Conservation (phyloP, 1,139 yeast genomes). For the Pichia terricola region DNA sequence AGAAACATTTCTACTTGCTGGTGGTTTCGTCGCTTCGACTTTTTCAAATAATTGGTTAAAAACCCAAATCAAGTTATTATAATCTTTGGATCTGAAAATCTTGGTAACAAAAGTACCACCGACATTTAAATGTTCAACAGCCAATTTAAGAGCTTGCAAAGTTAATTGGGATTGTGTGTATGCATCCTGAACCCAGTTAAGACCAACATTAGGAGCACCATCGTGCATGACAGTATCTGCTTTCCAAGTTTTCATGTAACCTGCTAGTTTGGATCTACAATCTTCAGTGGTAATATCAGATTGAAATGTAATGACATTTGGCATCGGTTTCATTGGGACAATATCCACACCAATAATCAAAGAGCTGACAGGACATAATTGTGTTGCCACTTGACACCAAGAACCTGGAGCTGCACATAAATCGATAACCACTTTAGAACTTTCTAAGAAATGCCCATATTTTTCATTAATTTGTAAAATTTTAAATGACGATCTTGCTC, state of each 20-base stretch:
- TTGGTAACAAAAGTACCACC: constrained; percentile 98
- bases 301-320: constrained; percentile 89
- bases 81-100: constrained; percentile 94
- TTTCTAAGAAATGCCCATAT: constrained; percentile 88
- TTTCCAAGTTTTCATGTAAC: constrained; percentile 97
- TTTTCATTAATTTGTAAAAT: constrained; percentile 92
- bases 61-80: constrained; percentile 94
- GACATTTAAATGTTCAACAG: constrained; percentile 83
- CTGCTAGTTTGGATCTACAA: constrained; percentile 87
- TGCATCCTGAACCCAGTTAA: constrained; percentile 99
- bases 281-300: constrained; percentile 97
- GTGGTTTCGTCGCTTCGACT: constrained; percentile 98
- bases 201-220: constrained; percentile 99
- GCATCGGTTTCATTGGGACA: constrained; percentile 91
- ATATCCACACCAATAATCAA: constrained; percentile 95
- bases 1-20: constrained; percentile 96
- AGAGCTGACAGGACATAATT: constrained; percentile 84
- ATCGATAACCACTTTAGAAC: constrained; percentile 95
- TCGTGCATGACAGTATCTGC: constrained; percentile 97
- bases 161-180: constrained; percentile 96
- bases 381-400: constrained; percentile 98
- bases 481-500: constrained; percentile 98
- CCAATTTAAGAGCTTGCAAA: constrained; percentile 82
- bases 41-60: constrained; percentile 91
- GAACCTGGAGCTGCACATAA: constrained; percentile 99